Evolutionary conservation across 1,139 yeast genomes (phyloP), one percentile per base, ranked within the genome.

Genomic region (Saccharomycopsis hybrid): DNA sequence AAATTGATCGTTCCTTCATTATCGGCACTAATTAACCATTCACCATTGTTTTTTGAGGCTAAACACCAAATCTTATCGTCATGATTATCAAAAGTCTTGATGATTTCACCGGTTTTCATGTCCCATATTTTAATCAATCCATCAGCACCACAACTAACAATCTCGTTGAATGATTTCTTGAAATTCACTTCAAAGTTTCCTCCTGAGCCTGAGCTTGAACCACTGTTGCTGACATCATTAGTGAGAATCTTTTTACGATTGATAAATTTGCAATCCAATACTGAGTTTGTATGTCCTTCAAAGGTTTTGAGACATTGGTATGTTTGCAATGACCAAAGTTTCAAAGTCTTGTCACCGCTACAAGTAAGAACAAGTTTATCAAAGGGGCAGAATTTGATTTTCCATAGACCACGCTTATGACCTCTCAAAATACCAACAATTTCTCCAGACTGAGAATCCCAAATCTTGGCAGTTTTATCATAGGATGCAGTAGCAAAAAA

Each of bases 321-420:
- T 60, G 87, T 92, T 46, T 71, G 75, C 58, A 92, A 69, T 38
- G 87, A 85, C 99, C 99, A 92, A 41, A 89, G 73, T 62, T 88
- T 85, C 54, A 86, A 76, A 1, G 96, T 84, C 63, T 87, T 88
- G 66, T 92, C 99, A 56, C 97, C 97, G 46, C 94, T 80, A 13
- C 85, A 82, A 0, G 97, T 90, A 37, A 82, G 80, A 11, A 87
- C 60, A 4, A 82, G 67, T 64, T 87, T 84, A 60, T 87, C 96
- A 64, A 73, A 85, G 44, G 80, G 81, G 60, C 88, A 85, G 65
- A 92, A 92, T 56, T 77, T 76, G 38, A 89, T 82, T 61, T 88
- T 94, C 96, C 97, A 94, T 46, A 92, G 77, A 11, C 98, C 97
- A 61, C 98, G 78, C 65, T 82, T 84, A 65, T 94, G 98, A 27